Conservation (phyloP, 106 monocot genomes). For the Dendrobium catenatum region DNA sequence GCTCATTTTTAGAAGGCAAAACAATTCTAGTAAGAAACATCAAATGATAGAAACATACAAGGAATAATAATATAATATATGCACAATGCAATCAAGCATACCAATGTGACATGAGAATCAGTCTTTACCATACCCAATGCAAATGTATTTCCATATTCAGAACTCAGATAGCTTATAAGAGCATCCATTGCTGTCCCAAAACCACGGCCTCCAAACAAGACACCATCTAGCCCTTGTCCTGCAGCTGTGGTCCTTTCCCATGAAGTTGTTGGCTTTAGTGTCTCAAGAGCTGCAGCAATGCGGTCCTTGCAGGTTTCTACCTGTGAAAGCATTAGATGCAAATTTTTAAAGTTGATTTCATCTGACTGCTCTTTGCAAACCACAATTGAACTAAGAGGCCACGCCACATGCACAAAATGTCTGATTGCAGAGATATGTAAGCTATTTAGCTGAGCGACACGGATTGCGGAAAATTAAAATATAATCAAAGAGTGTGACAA, state of each 20-base stretch:
- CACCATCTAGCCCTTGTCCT: slow-evolving; percentile 71
- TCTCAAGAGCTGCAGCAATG: slow-evolving; percentile 92
- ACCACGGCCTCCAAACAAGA: slow-evolving; percentile 80
- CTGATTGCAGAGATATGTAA: neutral
- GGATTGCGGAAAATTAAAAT: neutral
- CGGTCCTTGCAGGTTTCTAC: slow-evolving; percentile 89
- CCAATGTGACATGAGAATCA: slow-evolving; percentile 11
- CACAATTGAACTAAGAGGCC: neutral
- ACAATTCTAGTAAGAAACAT: neutral
- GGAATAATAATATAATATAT: neutral
- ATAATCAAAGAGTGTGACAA: neutral
- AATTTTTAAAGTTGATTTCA: neutral
- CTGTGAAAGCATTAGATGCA: slow-evolving; percentile 20
- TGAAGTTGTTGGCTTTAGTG: slow-evolving; percentile 79
- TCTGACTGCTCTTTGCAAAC: neutral
- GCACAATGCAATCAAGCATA: slow-evolving; percentile 3
- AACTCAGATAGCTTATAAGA: slow-evolving; percentile 80
- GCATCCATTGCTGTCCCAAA: slow-evolving; percentile 88
- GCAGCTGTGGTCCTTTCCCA: slow-evolving; percentile 81
- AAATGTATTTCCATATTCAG: slow-evolving; percentile 94
- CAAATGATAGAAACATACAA: neutral
- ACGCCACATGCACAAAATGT: neutral
- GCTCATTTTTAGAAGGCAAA: slow-evolving; percentile 13
- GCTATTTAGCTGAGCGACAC: neutral
- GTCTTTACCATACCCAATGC: slow-evolving; percentile 71